phyloP scores from a whole-genome alignment of 257 asterid genomes.

The Nicotiana obtusifolia region DNA sequence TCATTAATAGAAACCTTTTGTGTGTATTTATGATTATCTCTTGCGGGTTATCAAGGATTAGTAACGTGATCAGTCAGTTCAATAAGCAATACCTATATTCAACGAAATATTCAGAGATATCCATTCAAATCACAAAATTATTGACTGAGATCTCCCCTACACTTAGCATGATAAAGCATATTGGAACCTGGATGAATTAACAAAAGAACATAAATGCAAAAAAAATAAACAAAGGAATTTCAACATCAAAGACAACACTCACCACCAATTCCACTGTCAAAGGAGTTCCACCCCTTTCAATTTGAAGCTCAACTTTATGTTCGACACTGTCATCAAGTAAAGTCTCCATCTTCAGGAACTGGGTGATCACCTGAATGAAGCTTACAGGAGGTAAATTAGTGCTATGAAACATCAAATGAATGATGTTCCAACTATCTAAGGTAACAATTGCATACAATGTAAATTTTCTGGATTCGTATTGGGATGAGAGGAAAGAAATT shows the following conservation, averaged over 20 bases:
- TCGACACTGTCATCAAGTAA: constrained; percentile 85
- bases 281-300: constrained; percentile 96
- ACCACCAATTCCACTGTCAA: constrained; percentile 69
- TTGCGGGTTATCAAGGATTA: background rate
- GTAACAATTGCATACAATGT: background rate
- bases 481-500: background rate
- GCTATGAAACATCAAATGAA: background rate
- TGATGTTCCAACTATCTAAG: background rate
- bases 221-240: background rate
- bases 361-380: constrained; percentile 77
- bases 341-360: constrained; percentile 83
- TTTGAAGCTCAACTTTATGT: constrained; percentile 68
- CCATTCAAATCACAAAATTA: background rate
- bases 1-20: background rate
- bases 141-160: background rate
- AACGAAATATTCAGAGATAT: background rate
- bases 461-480: background rate
- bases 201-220: background rate
- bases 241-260: constrained; percentile 22
- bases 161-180: background rate
- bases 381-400: constrained; percentile 18
- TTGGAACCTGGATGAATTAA: background rate
- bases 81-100: background rate
- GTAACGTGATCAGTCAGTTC: background rate
- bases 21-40: background rate